Percentiles rank a stretch among this genome's conserved stretches.
phyloP scores from a whole-genome alignment of 768 basidiomycete genomes.

The Leucosporidium yakuticum region DNA sequence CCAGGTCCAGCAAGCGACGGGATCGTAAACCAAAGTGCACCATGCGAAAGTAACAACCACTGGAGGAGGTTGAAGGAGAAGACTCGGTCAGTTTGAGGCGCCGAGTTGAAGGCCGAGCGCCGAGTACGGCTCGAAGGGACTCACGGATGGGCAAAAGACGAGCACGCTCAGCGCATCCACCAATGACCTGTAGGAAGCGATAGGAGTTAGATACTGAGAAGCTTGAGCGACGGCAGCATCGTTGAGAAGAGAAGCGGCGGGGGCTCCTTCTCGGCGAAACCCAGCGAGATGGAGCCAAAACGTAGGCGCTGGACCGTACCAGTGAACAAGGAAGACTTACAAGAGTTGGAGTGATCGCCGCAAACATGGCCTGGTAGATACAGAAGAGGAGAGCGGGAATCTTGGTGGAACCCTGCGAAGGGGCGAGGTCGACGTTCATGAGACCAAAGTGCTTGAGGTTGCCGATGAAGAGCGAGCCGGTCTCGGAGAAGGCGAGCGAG shows the following conservation, averaged over 20 bases:
- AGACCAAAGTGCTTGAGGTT: conserved; percentile 75
- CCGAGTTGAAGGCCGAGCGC: conserved; percentile 73
- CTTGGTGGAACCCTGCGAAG: conserved; percentile 53
- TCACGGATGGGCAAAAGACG: conserved; percentile 57
- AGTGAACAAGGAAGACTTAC: not conserved
- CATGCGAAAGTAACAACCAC: conserved; percentile 70
- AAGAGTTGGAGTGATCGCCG: conserved; percentile 65
- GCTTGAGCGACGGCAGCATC: too few species aligned
- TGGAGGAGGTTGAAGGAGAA: not conserved
- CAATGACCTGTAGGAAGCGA: conserved; percentile 59
- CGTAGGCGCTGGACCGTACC: too few species aligned
- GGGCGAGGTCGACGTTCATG: conserved; percentile 60
- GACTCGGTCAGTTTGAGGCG: conserved; percentile 58
- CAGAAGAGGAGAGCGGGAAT: conserved; percentile 77
- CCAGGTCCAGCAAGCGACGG: conserved; percentile 80
- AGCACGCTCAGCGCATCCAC: conserved; percentile 78
- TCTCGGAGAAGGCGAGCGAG: conserved; percentile 35
- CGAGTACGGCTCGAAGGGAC: conserved; percentile 30
- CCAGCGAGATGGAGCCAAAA: too few species aligned
- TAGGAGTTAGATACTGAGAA: too few species aligned
- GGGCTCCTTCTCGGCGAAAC: too few species aligned
- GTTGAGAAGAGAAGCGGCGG: too few species aligned
- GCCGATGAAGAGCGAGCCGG: conserved; percentile 60
- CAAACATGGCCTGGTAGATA: conserved; percentile 51
- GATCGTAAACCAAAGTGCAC: conserved; percentile 61